These are phyloP conservation scores for Komagataella kurtzmanii DNA, from an alignment of 805 yeast species.

Conservation along the genomic window DNA sequence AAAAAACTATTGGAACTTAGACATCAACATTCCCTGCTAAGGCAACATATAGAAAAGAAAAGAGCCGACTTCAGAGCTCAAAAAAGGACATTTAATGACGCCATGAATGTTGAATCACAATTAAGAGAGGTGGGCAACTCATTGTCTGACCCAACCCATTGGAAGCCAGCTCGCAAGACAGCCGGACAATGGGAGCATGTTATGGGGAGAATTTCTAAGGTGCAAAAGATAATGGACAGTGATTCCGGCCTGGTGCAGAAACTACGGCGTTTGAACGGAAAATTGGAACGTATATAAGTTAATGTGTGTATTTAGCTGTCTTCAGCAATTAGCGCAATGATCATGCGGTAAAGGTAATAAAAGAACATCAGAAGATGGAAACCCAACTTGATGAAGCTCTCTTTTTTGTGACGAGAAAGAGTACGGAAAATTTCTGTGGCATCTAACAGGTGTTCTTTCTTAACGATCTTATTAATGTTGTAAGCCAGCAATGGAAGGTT, in stretches of 20 bases:
- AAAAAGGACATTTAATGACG: background rate
- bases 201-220: background rate
- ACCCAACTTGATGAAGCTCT: constrained; percentile 79
- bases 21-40: background rate
- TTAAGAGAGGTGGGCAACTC: background rate
- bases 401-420: constrained; percentile 83
- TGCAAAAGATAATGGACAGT: background rate
- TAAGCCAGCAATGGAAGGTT: constrained; percentile 76
- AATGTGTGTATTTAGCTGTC: constrained; percentile 16
- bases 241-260: background rate
- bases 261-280: background rate
- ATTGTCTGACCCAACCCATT: background rate
- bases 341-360: constrained; percentile 92
- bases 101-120: background rate
- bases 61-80: background rate
- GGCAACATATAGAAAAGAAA: background rate
- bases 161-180: background rate
- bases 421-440: constrained; percentile 98
- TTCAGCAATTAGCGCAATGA: constrained; percentile 78
- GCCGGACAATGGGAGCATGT: background rate
- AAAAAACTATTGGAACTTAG: background rate
- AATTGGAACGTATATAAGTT: background rate
- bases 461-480: constrained; percentile 68
- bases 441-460: constrained; percentile 77
- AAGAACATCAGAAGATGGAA: constrained; percentile 88